Base-by-base conservation (phyloP, 768 basidiomycete species). In the Zangia roseola region DNA sequence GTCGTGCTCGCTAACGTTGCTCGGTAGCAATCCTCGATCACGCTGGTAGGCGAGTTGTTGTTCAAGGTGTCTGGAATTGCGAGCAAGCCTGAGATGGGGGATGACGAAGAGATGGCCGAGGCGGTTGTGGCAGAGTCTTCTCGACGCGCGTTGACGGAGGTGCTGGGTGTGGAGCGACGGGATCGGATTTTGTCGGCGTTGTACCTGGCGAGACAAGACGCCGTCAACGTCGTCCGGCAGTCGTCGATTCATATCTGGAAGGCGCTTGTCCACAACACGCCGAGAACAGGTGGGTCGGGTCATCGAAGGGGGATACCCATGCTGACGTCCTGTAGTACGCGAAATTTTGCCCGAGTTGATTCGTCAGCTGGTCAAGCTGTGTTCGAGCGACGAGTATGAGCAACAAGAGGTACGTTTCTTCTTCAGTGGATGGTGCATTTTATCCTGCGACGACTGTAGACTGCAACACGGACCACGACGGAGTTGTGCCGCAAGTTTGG, bases 61-160 rank as follows among this genome's bases (percentile, higher is more conserved):
- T 99, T 97, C 86, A 92, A 94, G 66, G 86, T 98, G 10, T 92
- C 94, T 16, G 97, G 97, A 43, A 97, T 99, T 60, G 87, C 88
- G 50, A 90, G 85, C 41, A 98, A 98, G 68, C 78, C 80, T 36
- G 83, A 84, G 45, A 69, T 72, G 5, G 89, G 86, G 39, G 93
- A 91, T 35, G 88, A 87, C 20, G 88, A 86, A 28, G 76, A 74
- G 10, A 71, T 74, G 31, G 83, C 76, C 8, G 91, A 91, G 48
- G 81, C 76, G 12, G 74, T 71, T 0, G 74, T 79, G 14, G 83
- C 81, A 0, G 95, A 98, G 60, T 77, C 81, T 3, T 95, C 95
- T 3, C 81, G 88, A 41, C 86, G 86, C 50, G 91, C 88, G 9
- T 80, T 98, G 33, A 79, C 85, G 43, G 93, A 97, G 35, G 86